phyloP scores from a whole-genome alignment of 257 asterid genomes.

The Linderniella brevidens region DNA sequence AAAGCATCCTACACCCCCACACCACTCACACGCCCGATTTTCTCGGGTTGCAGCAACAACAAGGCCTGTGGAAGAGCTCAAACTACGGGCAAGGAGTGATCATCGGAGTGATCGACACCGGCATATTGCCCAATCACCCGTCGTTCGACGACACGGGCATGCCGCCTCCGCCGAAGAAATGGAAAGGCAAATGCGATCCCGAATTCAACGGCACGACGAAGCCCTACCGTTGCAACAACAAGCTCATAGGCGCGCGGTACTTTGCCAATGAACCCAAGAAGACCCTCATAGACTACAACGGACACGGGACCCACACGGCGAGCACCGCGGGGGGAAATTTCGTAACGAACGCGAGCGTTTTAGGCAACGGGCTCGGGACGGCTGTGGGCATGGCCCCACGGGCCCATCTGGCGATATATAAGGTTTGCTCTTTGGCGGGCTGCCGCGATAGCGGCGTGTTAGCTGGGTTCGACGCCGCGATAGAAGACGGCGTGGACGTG shows the following conservation, averaged over 20 bases:
- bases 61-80: constrained; percentile 32
- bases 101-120: constrained; percentile 29
- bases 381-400: constrained; percentile 35
- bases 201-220: neutral
- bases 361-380: constrained; percentile 32
- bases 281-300: constrained; percentile 7
- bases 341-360: constrained; percentile 19
- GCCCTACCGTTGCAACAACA: constrained; percentile 19
- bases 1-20: constrained; percentile 12
- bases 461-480: constrained; percentile 33
- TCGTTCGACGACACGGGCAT: constrained; percentile 18
- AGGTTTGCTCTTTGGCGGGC: constrained; percentile 15
- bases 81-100: constrained; percentile 37
- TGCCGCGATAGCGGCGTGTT: constrained; percentile 13
- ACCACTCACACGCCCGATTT: constrained; percentile 37
- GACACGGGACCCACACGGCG: constrained; percentile 34
- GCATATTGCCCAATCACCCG: constrained; percentile 18
- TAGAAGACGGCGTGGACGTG: constrained; percentile 29
- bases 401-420: constrained; percentile 31
- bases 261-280: constrained; percentile 11
- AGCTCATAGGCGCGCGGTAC: constrained; percentile 23
- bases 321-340: constrained; percentile 38
- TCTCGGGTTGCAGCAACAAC: constrained; percentile 20
- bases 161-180: constrained; percentile 23
- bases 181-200: constrained; percentile 25